phyloP scores from a whole-genome alignment of 345 rosid species.

The Gossypium turneri region DNA sequence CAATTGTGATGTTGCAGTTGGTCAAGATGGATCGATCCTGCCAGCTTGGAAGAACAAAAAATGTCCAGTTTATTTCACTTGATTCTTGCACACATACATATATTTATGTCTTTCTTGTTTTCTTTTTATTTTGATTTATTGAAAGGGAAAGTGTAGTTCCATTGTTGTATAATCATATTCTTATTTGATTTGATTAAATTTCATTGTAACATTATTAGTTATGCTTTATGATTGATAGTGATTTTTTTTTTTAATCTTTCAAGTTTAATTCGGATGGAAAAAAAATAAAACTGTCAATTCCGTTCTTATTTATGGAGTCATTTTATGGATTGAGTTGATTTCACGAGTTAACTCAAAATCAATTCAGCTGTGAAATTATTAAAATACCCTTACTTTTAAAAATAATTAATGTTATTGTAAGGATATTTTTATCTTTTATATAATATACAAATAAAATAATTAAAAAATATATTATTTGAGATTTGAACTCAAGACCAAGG shows the following conservation, averaged over 20 bases:
- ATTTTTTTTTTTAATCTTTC: not conserved
- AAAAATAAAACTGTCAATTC: not conserved
- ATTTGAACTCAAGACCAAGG: no score
- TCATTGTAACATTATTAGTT: not conserved
- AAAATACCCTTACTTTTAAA: no score
- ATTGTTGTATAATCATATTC: not conserved
- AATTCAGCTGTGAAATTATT: no score
- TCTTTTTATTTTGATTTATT: not conserved
- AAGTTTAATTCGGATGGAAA: not conserved
- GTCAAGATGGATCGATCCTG: slow-evolving; percentile 61
- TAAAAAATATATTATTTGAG: no score
- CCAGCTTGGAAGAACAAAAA: slow-evolving; percentile 39
- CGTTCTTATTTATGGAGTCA: no score
- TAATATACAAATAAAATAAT: no score
- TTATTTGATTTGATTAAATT: not conserved
- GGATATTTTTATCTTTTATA: no score
- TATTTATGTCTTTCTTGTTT: not conserved
- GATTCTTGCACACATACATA: slow-evolving; percentile 9
- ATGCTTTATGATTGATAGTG: not conserved
- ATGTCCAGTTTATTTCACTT: slow-evolving; percentile 78
- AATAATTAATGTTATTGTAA: no score
- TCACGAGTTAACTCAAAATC: not conserved
- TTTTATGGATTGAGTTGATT: not conserved
- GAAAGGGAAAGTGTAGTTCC: not conserved
- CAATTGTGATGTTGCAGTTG: slow-evolving; percentile 50